phyloP scores from a whole-genome alignment of 2,329 filamentous ascomycete genomes.

The Aspergillus neoniger region DNA sequence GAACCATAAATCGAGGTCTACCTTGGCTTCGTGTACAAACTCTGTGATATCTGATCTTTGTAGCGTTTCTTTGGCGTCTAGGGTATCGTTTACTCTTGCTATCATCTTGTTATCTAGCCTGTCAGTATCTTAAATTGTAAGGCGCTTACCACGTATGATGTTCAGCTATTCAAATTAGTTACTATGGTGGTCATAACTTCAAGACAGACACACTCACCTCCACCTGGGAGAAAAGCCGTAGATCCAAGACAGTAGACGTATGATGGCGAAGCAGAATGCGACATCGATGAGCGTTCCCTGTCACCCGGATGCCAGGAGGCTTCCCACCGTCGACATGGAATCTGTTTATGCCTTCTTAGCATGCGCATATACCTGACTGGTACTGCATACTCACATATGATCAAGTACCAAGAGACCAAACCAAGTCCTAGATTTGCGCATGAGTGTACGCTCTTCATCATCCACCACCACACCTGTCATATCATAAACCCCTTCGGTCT shows the following conservation, averaged over 20 bases:
- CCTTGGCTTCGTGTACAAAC: conserved; percentile 48
- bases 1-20: conserved; percentile 55
- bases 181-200: neutral
- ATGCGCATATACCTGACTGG: neutral
- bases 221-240: conserved; percentile 56
- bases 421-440: conserved; percentile 53
- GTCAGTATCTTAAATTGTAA: neutral
- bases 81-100: conserved; percentile 42
- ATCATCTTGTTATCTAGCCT: neutral
- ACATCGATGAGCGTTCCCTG: conserved; percentile 45
- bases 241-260: conserved; percentile 50
- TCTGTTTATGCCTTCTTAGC: conserved; percentile 15
- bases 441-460: conserved; percentile 37
- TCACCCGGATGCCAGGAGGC: conserved; percentile 42
- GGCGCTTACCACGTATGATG: conserved; percentile 37
- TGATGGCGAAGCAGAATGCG: conserved; percentile 49
- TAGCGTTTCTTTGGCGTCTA: conserved; percentile 28
- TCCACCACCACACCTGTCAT: conserved; percentile 13
- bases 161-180: conserved; percentile 39
- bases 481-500: conserved; percentile 21
- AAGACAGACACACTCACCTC: conserved; percentile 32
- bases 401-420: conserved; percentile 56
- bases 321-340: conserved; percentile 51
- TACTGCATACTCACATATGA: conserved; percentile 42
- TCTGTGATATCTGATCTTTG: conserved; percentile 42